phyloP scores from a whole-genome alignment of 1,139 yeast genomes.

The Taphrina betulina region DNA sequence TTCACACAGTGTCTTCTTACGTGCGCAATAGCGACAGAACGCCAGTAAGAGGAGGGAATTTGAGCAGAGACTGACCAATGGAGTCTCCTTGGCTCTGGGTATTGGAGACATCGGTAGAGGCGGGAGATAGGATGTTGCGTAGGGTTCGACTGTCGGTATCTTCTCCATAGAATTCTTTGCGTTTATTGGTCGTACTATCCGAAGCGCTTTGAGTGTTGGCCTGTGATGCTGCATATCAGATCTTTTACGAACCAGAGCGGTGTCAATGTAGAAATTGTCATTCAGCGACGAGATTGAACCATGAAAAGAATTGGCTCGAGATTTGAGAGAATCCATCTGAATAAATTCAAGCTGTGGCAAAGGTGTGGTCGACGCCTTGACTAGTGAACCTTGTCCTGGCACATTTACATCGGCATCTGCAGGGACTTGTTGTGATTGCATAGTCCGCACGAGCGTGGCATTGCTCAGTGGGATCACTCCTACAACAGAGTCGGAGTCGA shows the following conservation, averaged over 20 bases:
- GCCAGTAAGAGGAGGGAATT: slow-evolving; percentile 20
- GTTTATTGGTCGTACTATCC: background rate
- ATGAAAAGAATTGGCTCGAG: background rate
- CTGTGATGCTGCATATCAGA: background rate
- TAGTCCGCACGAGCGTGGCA: slow-evolving; percentile 9
- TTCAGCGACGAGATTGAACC: background rate
- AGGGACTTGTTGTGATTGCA: slow-evolving; percentile 1
- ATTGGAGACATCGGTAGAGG: slow-evolving; percentile 12
- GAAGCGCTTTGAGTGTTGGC: background rate
- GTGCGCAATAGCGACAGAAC: slow-evolving; percentile 13
- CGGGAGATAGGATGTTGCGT: background rate
- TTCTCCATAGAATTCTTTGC: background rate
- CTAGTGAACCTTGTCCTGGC: background rate
- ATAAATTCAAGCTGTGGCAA: slow-evolving; percentile 22
- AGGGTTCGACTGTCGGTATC: background rate
- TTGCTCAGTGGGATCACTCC: slow-evolving; percentile 18
- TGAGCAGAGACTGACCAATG: slow-evolving; percentile 4
- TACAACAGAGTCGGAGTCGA: slow-evolving; percentile 18
- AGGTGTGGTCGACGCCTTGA: background rate
- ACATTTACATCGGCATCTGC: background rate
- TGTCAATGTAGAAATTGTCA: background rate
- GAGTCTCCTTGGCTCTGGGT: background rate
- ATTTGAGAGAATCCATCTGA: background rate
- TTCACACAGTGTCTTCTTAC: slow-evolving; percentile 14
- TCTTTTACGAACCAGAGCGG: background rate